Conservation (phyloP, 495 filamentous ascomycete species). For the Neurospora tetrasperma region DNA sequence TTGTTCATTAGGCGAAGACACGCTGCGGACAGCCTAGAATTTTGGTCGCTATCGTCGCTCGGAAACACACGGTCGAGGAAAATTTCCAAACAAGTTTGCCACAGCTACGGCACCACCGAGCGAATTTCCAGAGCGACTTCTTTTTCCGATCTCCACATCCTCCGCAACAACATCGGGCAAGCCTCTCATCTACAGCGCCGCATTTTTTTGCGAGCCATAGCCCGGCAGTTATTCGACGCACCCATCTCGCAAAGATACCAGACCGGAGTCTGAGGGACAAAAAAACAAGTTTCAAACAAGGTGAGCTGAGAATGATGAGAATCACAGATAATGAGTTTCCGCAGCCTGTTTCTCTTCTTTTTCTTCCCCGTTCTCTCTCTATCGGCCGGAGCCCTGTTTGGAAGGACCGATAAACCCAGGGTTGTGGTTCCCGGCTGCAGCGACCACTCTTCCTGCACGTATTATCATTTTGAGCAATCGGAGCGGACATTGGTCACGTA, state of each 20-base stretch:
- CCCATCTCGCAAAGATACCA: background rate
- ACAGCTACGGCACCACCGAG: background rate
- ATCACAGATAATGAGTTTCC: background rate
- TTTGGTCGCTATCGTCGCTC: background rate
- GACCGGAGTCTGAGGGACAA: background rate
- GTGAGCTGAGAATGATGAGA: background rate
- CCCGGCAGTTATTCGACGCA: background rate
- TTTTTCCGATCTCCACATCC: background rate
- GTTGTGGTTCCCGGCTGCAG: conserved; percentile 9
- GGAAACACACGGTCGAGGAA: background rate
- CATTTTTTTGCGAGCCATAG: background rate
- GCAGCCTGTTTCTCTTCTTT: background rate
- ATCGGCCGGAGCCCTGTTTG: background rate
- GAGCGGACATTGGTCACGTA: conserved; percentile 10
- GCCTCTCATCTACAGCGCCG: background rate
- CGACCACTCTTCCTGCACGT: conserved; percentile 5
- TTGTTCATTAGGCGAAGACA: conserved; percentile 9
- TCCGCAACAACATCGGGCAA: background rate
- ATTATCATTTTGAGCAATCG: conserved; percentile 12
- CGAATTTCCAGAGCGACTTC: background rate
- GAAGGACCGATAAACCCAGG: conserved; percentile 5
- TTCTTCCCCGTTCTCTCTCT: background rate
- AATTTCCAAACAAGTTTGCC: background rate
- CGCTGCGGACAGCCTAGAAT: conserved; percentile 2
- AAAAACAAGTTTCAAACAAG: background rate